Base-by-base conservation (phyloP, 768 basidiomycete genomes). In the Boletus vinaceobasis region DNA sequence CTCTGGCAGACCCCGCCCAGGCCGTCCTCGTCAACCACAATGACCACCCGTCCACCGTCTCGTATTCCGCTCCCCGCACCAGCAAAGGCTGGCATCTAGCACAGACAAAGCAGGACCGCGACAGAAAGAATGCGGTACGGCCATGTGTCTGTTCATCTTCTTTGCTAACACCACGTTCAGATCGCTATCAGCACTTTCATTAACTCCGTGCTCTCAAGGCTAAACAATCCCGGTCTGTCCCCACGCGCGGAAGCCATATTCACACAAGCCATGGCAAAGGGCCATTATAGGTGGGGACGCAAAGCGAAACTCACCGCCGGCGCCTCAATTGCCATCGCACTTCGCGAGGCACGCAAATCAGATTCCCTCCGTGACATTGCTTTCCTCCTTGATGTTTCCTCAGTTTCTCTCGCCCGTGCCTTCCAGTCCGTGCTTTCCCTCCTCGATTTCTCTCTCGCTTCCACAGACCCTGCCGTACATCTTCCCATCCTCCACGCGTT, bases 331-430 rank as follows among this genome's bases (percentile, higher is more conserved):
- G 79, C 83, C 26, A 78, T 91, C 52, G 84, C 88, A 6, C 74
- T 91, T 40, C 85, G 90, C 47, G 86, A 91, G 73, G 77, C 79
- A 53, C 82, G 76, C 62, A 84, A 81, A 53, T 82, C 86, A 29
- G 86, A 88, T 65, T 80, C 81, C 13, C 74, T 91, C 44, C 77
- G 75, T 49, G 83, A 89, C 58, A 82, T 93, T 56, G 85, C 90
- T 5, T 82, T 79, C 60, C 71, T 88, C 26, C 74, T 90, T 31
- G 77, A 82, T 46, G 81, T 84, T 49, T 73, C 81, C 23, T 66
- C 75, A 17, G 56, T 74, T 33, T 69, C 78, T 37, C 73, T 90
- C 43, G 75, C 82, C 4, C 83, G 83, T 32, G 73, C 79, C 11
- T 84, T 85, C 61, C 74, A 75, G 27, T 74, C 78, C 52, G 74